Evolutionary conservation across 306 rosid species (phyloP).

Genomic region (Dryas octopetala): DNA sequence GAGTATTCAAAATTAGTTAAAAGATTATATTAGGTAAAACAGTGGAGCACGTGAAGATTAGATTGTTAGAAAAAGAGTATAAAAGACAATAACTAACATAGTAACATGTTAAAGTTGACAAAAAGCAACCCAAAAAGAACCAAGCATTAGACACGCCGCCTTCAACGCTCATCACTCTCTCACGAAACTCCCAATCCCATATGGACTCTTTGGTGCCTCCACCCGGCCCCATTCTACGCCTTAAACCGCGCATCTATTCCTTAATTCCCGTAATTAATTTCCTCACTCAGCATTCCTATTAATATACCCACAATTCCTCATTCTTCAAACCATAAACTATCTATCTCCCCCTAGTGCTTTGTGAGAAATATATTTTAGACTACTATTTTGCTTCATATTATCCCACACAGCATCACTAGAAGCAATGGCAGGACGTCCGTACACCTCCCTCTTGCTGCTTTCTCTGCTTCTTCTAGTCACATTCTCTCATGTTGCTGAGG

Average conservation of each 20-base stretch:
- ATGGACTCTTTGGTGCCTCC: neutral
- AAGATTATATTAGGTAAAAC: neutral
- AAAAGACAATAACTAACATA: neutral
- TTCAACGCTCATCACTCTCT: conserved; percentile 38
- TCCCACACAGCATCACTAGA: neutral
- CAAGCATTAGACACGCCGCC: conserved; percentile 47
- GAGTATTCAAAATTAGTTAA: too few species aligned
- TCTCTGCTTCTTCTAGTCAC: conserved; percentile 62
- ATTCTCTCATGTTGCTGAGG: conserved; percentile 60
- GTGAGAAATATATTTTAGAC: neutral
- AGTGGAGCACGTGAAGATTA: neutral
- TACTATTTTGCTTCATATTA: neutral
- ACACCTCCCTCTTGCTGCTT: conserved; percentile 37
- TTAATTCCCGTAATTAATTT: neutral
- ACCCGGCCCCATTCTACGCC: conserved; percentile 46
- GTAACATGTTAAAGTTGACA: conserved; percentile 37
- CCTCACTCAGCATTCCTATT: conserved; percentile 31
- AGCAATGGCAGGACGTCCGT: conserved; percentile 45
- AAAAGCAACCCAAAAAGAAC: conserved; percentile 23
- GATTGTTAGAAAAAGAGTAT: neutral
- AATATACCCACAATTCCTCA: conserved; percentile 23
- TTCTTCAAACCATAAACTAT: neutral
- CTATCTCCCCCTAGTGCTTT: neutral
- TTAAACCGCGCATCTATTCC: conserved; percentile 33
- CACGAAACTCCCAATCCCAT: neutral